Conservation (phyloP, 2,329 filamentous ascomycete species). For the Xylaria digitata region DNA sequence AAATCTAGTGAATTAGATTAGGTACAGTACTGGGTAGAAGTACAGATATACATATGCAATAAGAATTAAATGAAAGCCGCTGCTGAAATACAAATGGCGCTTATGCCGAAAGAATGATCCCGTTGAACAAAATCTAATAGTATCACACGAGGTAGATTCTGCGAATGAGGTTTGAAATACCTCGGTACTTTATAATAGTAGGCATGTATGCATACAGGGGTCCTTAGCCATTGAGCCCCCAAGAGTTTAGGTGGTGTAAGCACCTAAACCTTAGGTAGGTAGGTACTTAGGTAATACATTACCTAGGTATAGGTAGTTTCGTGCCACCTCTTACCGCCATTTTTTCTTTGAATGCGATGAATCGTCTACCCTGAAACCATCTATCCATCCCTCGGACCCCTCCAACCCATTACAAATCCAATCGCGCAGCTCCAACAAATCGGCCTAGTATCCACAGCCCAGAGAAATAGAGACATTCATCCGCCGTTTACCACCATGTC, state of each 20-base stretch:
- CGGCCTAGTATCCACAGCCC: background rate
- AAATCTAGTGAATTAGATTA: background rate
- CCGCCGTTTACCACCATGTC: slow-evolving; percentile 62
- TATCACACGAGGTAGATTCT: background rate
- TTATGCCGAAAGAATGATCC: slow-evolving; percentile 13
- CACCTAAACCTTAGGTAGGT: no score
- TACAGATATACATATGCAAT: background rate
- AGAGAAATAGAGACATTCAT: no score
- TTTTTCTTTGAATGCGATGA: slow-evolving; percentile 41
- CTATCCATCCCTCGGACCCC: slow-evolving; percentile 6
- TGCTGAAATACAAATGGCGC: slow-evolving; percentile 1
- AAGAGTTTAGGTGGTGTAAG: no score
- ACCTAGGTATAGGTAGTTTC: background rate
- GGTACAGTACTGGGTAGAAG: background rate
- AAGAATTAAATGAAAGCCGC: background rate
- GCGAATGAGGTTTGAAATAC: background rate
- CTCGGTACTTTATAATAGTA: slow-evolving; percentile 3
- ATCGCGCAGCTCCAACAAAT: background rate
- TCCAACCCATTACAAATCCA: slow-evolving; percentile 7
- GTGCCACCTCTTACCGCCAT: slow-evolving; percentile 42
- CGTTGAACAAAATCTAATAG: background rate
- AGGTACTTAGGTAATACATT: background rate
- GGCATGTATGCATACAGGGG: slow-evolving; percentile 7
- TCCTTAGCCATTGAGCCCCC: background rate
- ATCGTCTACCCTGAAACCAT: background rate